Percentiles rank a stretch among this genome's conserved stretches.
These are phyloP conservation scores for Arachis hypogaea DNA, from an alignment of 306 rosid species.

Conservation along the genomic window DNA sequence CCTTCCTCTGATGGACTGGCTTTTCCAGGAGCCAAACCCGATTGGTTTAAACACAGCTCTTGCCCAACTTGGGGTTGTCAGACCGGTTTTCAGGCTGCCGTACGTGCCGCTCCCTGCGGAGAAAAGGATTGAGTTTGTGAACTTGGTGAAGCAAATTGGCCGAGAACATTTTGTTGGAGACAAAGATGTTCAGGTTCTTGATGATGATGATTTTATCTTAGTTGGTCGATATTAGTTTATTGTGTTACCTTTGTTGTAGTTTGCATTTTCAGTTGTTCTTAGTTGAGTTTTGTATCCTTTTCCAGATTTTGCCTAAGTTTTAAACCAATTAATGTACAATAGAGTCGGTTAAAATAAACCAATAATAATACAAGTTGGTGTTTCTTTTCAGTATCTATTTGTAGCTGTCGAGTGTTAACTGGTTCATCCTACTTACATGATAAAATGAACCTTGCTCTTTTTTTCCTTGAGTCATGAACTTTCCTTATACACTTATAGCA, in stretches of 20 bases:
- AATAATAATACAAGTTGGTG: background rate
- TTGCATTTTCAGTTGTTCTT: background rate
- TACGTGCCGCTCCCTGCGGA: slow-evolving; percentile 77
- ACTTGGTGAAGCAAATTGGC: slow-evolving; percentile 72
- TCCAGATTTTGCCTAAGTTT: background rate
- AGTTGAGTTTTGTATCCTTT: background rate
- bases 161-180: slow-evolving; percentile 77
- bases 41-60: slow-evolving; percentile 37
- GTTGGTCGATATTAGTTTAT: slow-evolving; percentile 33
- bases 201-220: slow-evolving; percentile 51
- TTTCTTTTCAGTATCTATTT: background rate
- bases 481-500: no score
- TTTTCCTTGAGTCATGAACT: no score
- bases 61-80: slow-evolving; percentile 89
- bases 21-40: slow-evolving; percentile 71
- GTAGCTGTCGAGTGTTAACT: background rate
- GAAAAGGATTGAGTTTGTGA: slow-evolving; percentile 75
- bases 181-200: slow-evolving; percentile 66
- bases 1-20: slow-evolving; percentile 75
- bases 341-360: background rate
- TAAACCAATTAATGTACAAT: background rate
- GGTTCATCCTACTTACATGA: background rate
- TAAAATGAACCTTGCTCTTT: no score
- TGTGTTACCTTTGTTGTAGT: background rate
- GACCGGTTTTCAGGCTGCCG: slow-evolving; percentile 90